These are phyloP conservation scores for Cystobasidium ongulense DNA, from an alignment of 768 basidiomycete species.

Conservation along the genomic window DNA sequence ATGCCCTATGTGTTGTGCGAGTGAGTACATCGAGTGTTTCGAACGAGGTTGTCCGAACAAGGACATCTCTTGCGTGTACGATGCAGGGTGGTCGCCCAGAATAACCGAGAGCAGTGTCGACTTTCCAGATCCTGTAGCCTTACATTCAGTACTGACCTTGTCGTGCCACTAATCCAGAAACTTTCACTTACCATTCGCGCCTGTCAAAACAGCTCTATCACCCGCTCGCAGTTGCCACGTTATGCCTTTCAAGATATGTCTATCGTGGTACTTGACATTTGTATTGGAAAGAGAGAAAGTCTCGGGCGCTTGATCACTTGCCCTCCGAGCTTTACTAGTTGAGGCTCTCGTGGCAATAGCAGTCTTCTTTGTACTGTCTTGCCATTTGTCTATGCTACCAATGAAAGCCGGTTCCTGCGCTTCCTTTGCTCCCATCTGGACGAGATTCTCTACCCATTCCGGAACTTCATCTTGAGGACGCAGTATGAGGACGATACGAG, in stretches of 20 bases:
- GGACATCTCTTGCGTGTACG: constrained; percentile 64
- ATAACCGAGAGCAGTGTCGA: constrained; percentile 82
- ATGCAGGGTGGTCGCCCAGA: constrained; percentile 91
- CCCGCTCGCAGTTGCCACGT: constrained; percentile 74
- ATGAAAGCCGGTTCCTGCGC: neutral
- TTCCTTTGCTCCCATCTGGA: constrained; percentile 35
- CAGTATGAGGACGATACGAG: constrained; percentile 60
- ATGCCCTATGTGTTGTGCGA: constrained; percentile 50
- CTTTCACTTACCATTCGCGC: constrained; percentile 62
- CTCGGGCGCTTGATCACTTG: constrained; percentile 34
- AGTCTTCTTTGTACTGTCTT: neutral
- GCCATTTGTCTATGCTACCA: constrained; percentile 40
- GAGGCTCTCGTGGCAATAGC: constrained; percentile 9
- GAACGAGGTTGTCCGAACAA: constrained; percentile 61
- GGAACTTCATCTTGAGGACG: constrained; percentile 66
- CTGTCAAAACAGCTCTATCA: constrained; percentile 82
- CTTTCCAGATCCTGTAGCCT: constrained; percentile 71
- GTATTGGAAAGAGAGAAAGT: constrained; percentile 61
- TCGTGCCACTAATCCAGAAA: neutral
- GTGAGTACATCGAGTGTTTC: constrained; percentile 54
- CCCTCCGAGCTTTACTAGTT: neutral
- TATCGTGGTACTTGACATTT: constrained; percentile 61
- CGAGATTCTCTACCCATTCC: constrained; percentile 64
- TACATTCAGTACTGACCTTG: neutral
- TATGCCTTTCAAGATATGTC: constrained; percentile 54